These are phyloP conservation scores for Phlebopus sp. DNA, from an alignment of 1,284 basidiomycete genomes.

Conservation along the genomic window DNA sequence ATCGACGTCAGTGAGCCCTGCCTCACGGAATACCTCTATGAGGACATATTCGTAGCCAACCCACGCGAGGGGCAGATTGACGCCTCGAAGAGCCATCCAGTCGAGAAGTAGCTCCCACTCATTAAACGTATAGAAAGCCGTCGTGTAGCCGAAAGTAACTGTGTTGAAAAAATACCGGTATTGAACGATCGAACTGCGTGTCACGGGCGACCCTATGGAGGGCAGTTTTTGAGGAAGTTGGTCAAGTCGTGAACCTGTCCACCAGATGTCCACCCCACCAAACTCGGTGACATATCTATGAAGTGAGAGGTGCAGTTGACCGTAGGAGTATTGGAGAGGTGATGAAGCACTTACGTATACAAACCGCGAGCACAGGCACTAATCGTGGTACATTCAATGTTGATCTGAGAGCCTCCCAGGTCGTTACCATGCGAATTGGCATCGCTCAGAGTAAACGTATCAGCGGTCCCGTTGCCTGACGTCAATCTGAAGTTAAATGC, in stretches of 20 bases:
- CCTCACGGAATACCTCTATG: slow-evolving; percentile 37
- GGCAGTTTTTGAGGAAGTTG: slow-evolving; percentile 32
- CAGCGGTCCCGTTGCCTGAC: slow-evolving; percentile 5
- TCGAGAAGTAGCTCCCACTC: slow-evolving; percentile 45
- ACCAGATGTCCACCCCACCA: slow-evolving; percentile 42
- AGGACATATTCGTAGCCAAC: slow-evolving; percentile 42
- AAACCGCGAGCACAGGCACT: slow-evolving; percentile 27
- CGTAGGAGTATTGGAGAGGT: background rate
- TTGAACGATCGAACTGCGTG: slow-evolving; percentile 36
- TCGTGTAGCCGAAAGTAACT: slow-evolving; percentile 43
- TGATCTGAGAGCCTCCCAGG: slow-evolving; percentile 7
- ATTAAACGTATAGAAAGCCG: slow-evolving; percentile 40
- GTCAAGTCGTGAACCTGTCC: slow-evolving; percentile 41
- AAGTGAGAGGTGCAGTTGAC: background rate
- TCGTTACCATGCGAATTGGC: background rate
- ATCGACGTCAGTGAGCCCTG: slow-evolving; percentile 36
- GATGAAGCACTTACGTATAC: slow-evolving; percentile 19
- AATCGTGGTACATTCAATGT: slow-evolving; percentile 23
- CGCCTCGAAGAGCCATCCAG: slow-evolving; percentile 44
- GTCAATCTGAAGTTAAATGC: slow-evolving; percentile 23
- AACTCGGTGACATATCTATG: slow-evolving; percentile 38
- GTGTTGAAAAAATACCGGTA: slow-evolving; percentile 44
- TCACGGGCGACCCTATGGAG: slow-evolving; percentile 29
- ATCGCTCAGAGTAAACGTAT: slow-evolving; percentile 29
- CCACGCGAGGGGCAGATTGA: slow-evolving; percentile 44